Percentiles rank a stretch among this genome's conserved stretches.
These are phyloP conservation scores for Candida ipomoeae DNA, from an alignment of 805 yeast species.

Conservation along the genomic window DNA sequence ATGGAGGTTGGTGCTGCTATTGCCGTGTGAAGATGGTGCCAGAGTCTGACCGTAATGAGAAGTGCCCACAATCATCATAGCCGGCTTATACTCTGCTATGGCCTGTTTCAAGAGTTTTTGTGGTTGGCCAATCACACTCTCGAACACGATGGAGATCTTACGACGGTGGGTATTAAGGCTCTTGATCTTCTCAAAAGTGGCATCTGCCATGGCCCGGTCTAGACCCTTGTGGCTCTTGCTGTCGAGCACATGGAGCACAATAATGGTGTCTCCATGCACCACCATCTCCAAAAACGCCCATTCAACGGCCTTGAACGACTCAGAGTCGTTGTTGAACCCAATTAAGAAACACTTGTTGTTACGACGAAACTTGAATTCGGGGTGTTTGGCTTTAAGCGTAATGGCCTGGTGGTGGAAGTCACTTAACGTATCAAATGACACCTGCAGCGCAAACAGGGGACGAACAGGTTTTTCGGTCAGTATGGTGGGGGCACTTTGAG, in stretches of 20 bases:
- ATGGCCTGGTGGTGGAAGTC: conserved; percentile 31
- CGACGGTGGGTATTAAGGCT: conserved; percentile 31
- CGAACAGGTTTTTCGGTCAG: neutral
- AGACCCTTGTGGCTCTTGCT: conserved; percentile 27
- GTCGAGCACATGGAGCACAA: conserved; percentile 39
- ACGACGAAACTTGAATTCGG: conserved; percentile 40
- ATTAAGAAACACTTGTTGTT: conserved; percentile 41
- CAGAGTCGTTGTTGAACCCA: conserved; percentile 37
- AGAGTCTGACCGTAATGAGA: conserved; percentile 24
- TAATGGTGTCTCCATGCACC: conserved; percentile 40
- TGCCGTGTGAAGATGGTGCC: conserved; percentile 5
- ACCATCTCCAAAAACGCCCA: conserved; percentile 45
- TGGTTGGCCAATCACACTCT: conserved; percentile 40
- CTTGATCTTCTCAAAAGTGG: conserved; percentile 29
- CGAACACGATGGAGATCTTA: conserved; percentile 37
- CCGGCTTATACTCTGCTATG: conserved; percentile 39
- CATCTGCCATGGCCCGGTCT: conserved; percentile 28
- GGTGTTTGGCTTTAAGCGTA: conserved; percentile 40
- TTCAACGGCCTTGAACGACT: conserved; percentile 37
- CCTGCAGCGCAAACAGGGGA: conserved; percentile 34
- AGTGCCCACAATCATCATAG: conserved; percentile 45
- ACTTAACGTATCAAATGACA: conserved; percentile 38
- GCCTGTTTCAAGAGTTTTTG: conserved; percentile 36
- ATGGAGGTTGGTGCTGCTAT: conserved; percentile 4
- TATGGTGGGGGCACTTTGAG: neutral